Base-by-base conservation (phyloP, 345 rosid species). In the Triadica sebifera region DNA sequence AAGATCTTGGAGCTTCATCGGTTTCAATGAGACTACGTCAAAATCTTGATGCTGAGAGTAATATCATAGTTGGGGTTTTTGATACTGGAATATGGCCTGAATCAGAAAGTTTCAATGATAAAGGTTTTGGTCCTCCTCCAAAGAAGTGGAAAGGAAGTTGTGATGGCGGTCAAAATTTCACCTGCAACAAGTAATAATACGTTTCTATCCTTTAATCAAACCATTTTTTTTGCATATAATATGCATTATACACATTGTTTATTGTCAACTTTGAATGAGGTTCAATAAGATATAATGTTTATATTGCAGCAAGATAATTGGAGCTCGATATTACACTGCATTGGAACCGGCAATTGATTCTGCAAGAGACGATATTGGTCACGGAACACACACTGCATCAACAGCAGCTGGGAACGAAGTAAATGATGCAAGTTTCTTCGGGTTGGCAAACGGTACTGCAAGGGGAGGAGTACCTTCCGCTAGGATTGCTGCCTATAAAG, bases 341-440 rank as follows among this genome's bases (percentile, higher is more conserved):
- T 4, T 47, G 3, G 46, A 0, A 2, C 62, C 16, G 19, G 5
- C 0, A 41, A 1, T 15, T 10, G 22, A 0, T 1, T n/a, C 81
- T 0, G 77, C 87, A 0, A 77, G 82, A 20, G 94, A 89, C 45
- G 51, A 0, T 0, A 3, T 0, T 0, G 77, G 91, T 12, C 94
- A 91, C 58, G 93, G 94, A 57, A 62, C 81, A 15, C 97, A 89
- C 70, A 83, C 90, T 4, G 90, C 97, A 3, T 89, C 92, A 16
- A 91, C 80, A 4, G 94, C 90, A 0, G 92, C 90, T 0, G 97
- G 97, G 39, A 87, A 78, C 74, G 49, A 3, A 29, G 85, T 86
- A 38, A 59, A 71, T 12, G 80, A 69, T 63, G 85, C 58, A 17
- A 83, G 81, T 69, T 82, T 88, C 12, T 78, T 69, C 37, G 89